Base-by-base conservation (phyloP, 495 filamentous ascomycete genomes). In the Penicillium diatomitis region DNA sequence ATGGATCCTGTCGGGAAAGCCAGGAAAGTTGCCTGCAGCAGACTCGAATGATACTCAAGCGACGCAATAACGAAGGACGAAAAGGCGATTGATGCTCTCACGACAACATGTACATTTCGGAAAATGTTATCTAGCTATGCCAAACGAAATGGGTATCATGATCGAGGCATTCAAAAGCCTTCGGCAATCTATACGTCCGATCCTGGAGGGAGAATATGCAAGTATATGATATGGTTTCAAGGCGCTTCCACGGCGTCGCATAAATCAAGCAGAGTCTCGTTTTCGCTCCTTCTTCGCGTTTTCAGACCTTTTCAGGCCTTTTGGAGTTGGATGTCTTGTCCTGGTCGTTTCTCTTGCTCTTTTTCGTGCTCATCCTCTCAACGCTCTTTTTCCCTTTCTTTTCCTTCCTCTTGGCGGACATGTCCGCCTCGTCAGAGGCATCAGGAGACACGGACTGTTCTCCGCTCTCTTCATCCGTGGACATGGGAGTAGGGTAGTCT, bases 1-100 rank as follows among this genome's bases (percentile, higher is more conserved):
- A 6, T 96, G 90, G 87, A 78, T 98, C 49, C 64, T 96, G 46
- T 85, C 80, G 10, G 82, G 84, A 47, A 86, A 82, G 57, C 80
- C 85, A 27, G 82, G 84, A 8, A 85, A 79, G 58, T 66, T 84
- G 46, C 80, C 81, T 4, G 76, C 73, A 20, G 20, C 20, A 20
- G 20, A 20, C 20, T 20, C 20, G 20, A 20, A 20, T 20, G 20
- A 20, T 20, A 20, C 20, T 20, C 20, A 20, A 20, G 20, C 20
- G 20, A 20, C 20, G 20, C 20, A 20, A 20, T 20, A 20, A 20
- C 20, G 20, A 20, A 20, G 20, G 20, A 20, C 2, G 20, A 20
- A 20, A 20, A 20, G 20, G 20, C 20, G 0, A 20, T 20, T 2
- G 0, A 1, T 20, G 20, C 20, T 20, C 20, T 20, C 20, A 2